A percentile compares a stretch with the other conserved stretches of the same genome.
Conservation (phyloP, 257 asterid species). For the Solanum okadae region DNA sequence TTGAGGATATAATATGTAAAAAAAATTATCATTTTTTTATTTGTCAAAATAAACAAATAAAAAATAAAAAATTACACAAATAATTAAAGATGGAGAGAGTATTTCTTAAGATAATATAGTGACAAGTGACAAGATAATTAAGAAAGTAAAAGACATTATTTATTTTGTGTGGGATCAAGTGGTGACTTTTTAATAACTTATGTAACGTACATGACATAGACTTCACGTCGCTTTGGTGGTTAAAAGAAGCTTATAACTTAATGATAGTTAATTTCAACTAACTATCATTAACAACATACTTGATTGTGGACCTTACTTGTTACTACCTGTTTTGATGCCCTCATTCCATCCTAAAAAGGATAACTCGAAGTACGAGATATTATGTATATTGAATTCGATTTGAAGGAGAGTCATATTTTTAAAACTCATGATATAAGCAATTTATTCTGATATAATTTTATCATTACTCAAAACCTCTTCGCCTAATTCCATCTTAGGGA, state of each 20-base stretch:
- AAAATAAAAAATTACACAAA: no score
- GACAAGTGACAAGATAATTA: neutral
- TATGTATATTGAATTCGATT: neutral
- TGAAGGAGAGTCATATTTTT: neutral
- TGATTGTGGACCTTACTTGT: neutral
- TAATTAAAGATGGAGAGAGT: neutral
- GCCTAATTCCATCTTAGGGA: neutral
- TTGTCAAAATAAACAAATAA: no score
- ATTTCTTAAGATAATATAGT: no score
- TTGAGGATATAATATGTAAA: no score
- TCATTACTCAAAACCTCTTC: neutral
- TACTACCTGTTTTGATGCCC: neutral
- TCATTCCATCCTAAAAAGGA: neutral
- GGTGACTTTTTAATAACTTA: neutral
- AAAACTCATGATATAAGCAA: rapidly evolving
- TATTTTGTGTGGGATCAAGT: neutral
- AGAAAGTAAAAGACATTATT: neutral
- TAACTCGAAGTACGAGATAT: neutral
- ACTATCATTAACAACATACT: neutral
- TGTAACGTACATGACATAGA: neutral
- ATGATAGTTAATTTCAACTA: neutral
- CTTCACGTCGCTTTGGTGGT: neutral
- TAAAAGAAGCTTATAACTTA: neutral
- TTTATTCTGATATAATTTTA: neutral
- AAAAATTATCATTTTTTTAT: no score